Conservation (phyloP, 139 green algal genomes). For the Picochlorum sp. region DNA sequence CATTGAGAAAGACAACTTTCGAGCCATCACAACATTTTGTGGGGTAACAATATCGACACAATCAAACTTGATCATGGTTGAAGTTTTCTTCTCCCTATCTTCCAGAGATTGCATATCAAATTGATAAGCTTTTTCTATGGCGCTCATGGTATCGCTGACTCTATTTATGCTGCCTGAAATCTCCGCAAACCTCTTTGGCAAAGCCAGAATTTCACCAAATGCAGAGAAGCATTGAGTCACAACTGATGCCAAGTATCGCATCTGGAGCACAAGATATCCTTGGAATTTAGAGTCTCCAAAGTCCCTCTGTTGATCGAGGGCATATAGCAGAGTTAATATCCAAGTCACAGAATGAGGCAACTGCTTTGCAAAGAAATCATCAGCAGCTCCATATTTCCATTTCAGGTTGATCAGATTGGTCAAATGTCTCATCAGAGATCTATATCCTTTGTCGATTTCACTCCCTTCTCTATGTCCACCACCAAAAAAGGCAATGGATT, state of each 20-base stretch:
- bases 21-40: conserved; percentile 36
- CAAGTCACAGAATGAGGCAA: conserved; percentile 74
- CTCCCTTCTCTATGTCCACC: conserved; percentile 40
- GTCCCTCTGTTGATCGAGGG: conserved; percentile 37
- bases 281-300: conserved; percentile 28
- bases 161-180: conserved; percentile 49
- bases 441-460: conserved; percentile 29
- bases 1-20: conserved; percentile 34
- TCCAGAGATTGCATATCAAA: conserved; percentile 13
- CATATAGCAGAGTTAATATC: conserved; percentile 63
- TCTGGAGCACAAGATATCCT: conserved; percentile 54
- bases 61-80: conserved; percentile 15
- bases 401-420: conserved; percentile 20
- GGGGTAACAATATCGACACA: conserved; percentile 45
- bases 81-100: background rate
- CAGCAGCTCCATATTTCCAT: conserved; percentile 57
- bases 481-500: conserved; percentile 63
- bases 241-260: conserved; percentile 67
- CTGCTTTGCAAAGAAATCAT: conserved; percentile 76
- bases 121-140: conserved; percentile 34
- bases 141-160: conserved; percentile 42
- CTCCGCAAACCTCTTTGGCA: conserved; percentile 60
- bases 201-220: conserved; percentile 64
- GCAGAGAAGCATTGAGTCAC: conserved; percentile 64
- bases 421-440: conserved; percentile 32